Evolutionary conservation across 169 alveolate species (phyloP), one percentile per base, ranked within the genome.

Genomic region (Plasmodium fragile): DNA sequence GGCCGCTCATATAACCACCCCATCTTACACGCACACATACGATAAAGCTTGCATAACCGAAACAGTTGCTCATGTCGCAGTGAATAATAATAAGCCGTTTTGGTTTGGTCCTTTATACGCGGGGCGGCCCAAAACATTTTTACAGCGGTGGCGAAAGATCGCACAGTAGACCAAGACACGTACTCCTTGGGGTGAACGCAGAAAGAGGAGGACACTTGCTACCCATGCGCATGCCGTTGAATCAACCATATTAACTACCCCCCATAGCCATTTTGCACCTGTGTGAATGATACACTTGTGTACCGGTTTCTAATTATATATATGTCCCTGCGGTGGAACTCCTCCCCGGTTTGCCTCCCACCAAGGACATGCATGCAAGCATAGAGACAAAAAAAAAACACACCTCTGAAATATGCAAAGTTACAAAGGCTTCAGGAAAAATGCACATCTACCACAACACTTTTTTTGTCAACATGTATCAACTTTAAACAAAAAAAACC

Each of bases 381-480:
- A 36, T 52, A 78, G 72, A 72, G 81, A 79, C 45, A 34, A 34
- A 34, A 34, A 34, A 34, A 65, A 87, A 77, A 34, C n/a, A 59
- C 34, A 80, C 41, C 71, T 91, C 25, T 91, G 34, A 91, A 80
- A 91, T 91, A 80, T 91, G 94, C 94, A 53, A 77, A 75, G 81
- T 59, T 87, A 87, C 53, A 87, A 77, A 10, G 43, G 71, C 80
- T 77, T 87, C 49, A 87, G 80, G 36, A 75, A 59, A 16, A 78
- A 70, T 53, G 13, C 93, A 87, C 32, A 4, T 7, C 45, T 34
- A 77, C 43, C 81, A 73, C 69, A 70, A 11, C 55, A 10, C 49
- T 69, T 80, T 80, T 91, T 70, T 91, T 81, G 92, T 91, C 83
- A 91, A 80, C 77, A 91, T 91, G 94, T 39, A 52, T 70, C 90